Evolutionary conservation across 2,329 filamentous ascomycete genomes (phyloP).

Genomic region (Colletotrichum trifolii): DNA sequence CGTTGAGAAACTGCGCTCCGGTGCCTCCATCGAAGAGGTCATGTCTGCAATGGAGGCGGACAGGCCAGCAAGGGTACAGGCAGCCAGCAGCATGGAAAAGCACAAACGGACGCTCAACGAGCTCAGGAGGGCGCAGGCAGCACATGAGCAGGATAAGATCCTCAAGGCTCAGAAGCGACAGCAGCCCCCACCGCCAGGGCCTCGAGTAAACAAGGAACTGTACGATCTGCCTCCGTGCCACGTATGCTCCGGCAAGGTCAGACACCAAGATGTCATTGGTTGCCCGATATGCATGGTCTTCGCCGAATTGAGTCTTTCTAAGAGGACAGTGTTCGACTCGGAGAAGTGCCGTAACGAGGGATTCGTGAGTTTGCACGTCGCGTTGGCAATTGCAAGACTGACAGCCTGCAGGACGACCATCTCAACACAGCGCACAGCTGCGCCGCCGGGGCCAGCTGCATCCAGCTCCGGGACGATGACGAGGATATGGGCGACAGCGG

Average conservation of each 20-base stretch:
- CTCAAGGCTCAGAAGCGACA: slow-evolving; percentile 49
- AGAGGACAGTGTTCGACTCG: slow-evolving; percentile 58
- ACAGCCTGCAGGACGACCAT: slow-evolving; percentile 50
- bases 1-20: slow-evolving; percentile 49
- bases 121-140: slow-evolving; percentile 59
- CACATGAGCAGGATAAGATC: slow-evolving; percentile 56
- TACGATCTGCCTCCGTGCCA: slow-evolving; percentile 53
- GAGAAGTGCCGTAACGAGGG: slow-evolving; percentile 53
- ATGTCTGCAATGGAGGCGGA: slow-evolving; percentile 47
- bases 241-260: slow-evolving; percentile 50
- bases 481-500: slow-evolving; percentile 47
- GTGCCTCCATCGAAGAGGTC: slow-evolving; percentile 43
- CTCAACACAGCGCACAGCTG: slow-evolving; percentile 53
- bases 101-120: slow-evolving; percentile 56
- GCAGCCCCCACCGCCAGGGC: slow-evolving; percentile 42
- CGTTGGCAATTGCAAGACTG: neutral
- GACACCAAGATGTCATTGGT: slow-evolving; percentile 50
- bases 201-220: slow-evolving; percentile 45
- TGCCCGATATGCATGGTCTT: slow-evolving; percentile 60
- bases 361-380: slow-evolving; percentile 49
- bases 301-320: slow-evolving; percentile 48
- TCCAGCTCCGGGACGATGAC: slow-evolving; percentile 52
- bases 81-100: slow-evolving; percentile 48
- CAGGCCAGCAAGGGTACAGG: slow-evolving; percentile 41
- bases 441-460: slow-evolving; percentile 52